Conservation (phyloP, 345 rosid species). For the Pistacia atlantica region DNA sequence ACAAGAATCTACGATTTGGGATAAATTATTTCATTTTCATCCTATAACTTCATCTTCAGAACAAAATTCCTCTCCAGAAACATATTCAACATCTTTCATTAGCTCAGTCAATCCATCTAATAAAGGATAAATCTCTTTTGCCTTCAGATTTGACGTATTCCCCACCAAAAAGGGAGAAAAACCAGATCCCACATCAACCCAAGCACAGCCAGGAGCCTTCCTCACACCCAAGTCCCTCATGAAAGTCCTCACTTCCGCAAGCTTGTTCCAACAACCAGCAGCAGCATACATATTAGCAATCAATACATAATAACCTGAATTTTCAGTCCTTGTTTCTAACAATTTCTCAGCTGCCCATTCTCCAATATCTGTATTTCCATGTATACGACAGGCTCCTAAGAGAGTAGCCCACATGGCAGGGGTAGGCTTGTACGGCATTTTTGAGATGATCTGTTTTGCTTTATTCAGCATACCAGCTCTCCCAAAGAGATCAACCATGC, state of each 20-base stretch:
- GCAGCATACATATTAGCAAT: slow-evolving; percentile 79
- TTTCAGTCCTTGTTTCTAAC: slow-evolving; percentile 57
- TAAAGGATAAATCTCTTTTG: slow-evolving; percentile 42
- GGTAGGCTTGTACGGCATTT: slow-evolving; percentile 62
- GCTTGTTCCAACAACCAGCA: slow-evolving; percentile 67
- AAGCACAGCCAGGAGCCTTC: slow-evolving; percentile 76
- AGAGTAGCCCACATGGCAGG: slow-evolving; percentile 73
- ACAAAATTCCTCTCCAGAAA: slow-evolving; percentile 20
- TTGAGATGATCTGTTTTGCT: slow-evolving; percentile 52
- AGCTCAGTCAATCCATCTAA: slow-evolving; percentile 66
- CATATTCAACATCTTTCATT: slow-evolving; percentile 49
- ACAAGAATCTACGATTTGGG: background rate
- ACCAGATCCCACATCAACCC: slow-evolving; percentile 61
- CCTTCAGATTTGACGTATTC: slow-evolving; percentile 50
- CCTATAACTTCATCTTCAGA: slow-evolving; percentile 36
- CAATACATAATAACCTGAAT: slow-evolving; percentile 70
- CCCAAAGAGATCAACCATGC: slow-evolving; percentile 82
- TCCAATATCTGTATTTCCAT: slow-evolving; percentile 60
- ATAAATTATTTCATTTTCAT: slow-evolving; percentile 14
- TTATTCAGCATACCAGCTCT: slow-evolving; percentile 65
- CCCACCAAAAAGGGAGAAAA: slow-evolving; percentile 59
- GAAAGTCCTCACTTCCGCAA: slow-evolving; percentile 58
- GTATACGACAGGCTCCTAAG: slow-evolving; percentile 62
- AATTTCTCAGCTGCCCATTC: slow-evolving; percentile 83
- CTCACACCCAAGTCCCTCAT: slow-evolving; percentile 75